Evolutionary conservation across 495 filamentous ascomycete genomes (phyloP).

Genomic region (Staphylotrichum tortipilum): DNA sequence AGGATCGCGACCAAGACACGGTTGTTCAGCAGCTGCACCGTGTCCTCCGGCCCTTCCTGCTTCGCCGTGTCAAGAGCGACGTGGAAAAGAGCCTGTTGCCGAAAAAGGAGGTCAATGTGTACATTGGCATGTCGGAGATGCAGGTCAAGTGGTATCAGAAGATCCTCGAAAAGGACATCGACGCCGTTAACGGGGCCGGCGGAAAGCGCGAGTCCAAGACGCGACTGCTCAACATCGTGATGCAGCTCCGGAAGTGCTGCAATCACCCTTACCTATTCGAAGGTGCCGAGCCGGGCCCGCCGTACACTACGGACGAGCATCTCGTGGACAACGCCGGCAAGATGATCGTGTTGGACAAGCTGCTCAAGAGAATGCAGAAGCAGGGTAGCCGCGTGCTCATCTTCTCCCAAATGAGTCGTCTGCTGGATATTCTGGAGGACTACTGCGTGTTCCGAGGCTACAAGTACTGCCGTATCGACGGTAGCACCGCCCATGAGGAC

Average conservation of each 20-base stretch:
- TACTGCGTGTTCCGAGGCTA: constrained; percentile 93
- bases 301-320: constrained; percentile 97
- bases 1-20: constrained; percentile 81
- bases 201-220: constrained; percentile 99
- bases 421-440: constrained; percentile 94
- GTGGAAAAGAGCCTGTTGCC: constrained; percentile 97
- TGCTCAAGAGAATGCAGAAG: constrained; percentile 71
- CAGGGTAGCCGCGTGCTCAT: constrained; percentile 91
- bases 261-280: constrained; percentile 99
- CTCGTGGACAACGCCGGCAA: constrained; percentile 89
- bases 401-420: constrained; percentile 98
- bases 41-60: constrained; percentile 85
- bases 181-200: constrained; percentile 93
- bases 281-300: constrained; percentile 92
- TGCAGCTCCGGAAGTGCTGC: constrained; percentile 98
- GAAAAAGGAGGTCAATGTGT: constrained; percentile 96
- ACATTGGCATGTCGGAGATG: constrained; percentile 98
- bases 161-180: constrained; percentile 98
- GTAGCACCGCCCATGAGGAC: constrained; percentile 93
- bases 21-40: constrained; percentile 97
- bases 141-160: constrained; percentile 99
- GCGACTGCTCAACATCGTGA: constrained; percentile 96
- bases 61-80: constrained; percentile 95
- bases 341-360: constrained; percentile 94
- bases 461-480: constrained; percentile 97